phyloP scores from a whole-genome alignment of 1,284 basidiomycete genomes.

The Ganoderma lucidum region DNA sequence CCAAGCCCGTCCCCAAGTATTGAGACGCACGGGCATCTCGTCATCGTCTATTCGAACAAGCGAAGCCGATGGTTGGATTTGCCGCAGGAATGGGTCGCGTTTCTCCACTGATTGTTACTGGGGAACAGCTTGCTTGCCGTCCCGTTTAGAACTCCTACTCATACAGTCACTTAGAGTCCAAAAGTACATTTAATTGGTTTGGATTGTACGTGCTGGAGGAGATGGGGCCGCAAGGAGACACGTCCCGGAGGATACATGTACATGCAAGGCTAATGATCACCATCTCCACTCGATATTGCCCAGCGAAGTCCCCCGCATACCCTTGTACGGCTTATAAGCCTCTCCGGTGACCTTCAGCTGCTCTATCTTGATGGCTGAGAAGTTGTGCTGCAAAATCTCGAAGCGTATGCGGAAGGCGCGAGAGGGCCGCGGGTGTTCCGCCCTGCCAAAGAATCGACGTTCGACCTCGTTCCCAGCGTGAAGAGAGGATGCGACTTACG shows the following conservation, averaged over 20 bases:
- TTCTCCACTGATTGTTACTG: constrained; percentile 10
- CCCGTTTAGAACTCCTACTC: constrained; percentile 20
- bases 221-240: not conserved
- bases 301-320: constrained; percentile 67
- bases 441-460: constrained; percentile 37
- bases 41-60: not conserved
- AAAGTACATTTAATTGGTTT: constrained; percentile 31
- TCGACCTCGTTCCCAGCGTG: constrained; percentile 1
- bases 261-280: constrained; percentile 44
- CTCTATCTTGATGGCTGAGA: constrained; percentile 85
- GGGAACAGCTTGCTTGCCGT: constrained; percentile 2
- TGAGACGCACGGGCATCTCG: not conserved
- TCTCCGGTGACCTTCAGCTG: constrained; percentile 86
- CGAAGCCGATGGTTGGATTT: not conserved
- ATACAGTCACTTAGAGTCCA: constrained; percentile 31
- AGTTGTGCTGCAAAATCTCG: constrained; percentile 75
- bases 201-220: not conserved
- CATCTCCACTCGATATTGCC: constrained; percentile 82
- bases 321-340: constrained; percentile 78
- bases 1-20: not conserved
- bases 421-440: constrained; percentile 58
- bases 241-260: constrained; percentile 12
- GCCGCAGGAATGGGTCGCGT: not conserved
- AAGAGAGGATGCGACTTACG: constrained; percentile 49
- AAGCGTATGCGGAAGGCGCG: constrained; percentile 79